Percentiles rank a stretch among this genome's conserved stretches.
Evolutionary conservation across 306 rosid genomes (phyloP).

Genomic region (Inga laurina): DNA sequence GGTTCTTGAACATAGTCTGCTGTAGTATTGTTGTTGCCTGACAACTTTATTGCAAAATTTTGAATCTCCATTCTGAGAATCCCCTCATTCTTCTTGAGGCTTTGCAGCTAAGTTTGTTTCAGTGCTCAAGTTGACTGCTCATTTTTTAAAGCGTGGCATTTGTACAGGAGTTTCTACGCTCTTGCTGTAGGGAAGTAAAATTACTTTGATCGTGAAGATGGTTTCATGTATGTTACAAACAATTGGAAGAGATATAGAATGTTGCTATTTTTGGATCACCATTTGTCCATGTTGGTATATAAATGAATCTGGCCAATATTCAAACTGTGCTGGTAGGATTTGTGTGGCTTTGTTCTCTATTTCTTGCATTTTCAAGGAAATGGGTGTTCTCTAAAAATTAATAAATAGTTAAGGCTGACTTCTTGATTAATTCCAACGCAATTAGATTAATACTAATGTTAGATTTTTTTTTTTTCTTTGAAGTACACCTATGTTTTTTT

Average conservation of each 20-base stretch:
- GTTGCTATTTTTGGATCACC: constrained; percentile 10
- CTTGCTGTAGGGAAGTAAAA: background rate
- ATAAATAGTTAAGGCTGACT: too few relatives aligned
- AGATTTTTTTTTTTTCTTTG: too few relatives aligned
- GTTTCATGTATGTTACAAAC: background rate
- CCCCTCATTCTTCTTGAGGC: constrained; percentile 26
- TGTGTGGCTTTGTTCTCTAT: background rate
- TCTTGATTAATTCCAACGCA: too few relatives aligned
- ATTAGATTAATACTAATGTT: too few relatives aligned
- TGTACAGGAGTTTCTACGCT: constrained; percentile 30
- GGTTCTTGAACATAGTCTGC: constrained; percentile 17
- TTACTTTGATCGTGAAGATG: background rate
- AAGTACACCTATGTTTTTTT: too few relatives aligned
- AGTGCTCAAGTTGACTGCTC: constrained; percentile 20
- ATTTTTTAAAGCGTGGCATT: constrained; percentile 16
- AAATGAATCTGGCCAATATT: constrained; percentile 10
- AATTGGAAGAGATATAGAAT: constrained; percentile 20
- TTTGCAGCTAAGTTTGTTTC: constrained; percentile 20
- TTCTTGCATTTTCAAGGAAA: background rate
- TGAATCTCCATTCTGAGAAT: constrained; percentile 24
- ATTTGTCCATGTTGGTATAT: background rate
- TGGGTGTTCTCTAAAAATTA: background rate
- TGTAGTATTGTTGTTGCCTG: constrained; percentile 8
- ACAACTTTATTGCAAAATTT: constrained; percentile 24
- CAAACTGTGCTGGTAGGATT: background rate